Evolutionary conservation across 2,329 filamentous ascomycete species (phyloP), one percentile per base, ranked within the genome.

Genomic region (Thermomyces lanuginosus): DNA sequence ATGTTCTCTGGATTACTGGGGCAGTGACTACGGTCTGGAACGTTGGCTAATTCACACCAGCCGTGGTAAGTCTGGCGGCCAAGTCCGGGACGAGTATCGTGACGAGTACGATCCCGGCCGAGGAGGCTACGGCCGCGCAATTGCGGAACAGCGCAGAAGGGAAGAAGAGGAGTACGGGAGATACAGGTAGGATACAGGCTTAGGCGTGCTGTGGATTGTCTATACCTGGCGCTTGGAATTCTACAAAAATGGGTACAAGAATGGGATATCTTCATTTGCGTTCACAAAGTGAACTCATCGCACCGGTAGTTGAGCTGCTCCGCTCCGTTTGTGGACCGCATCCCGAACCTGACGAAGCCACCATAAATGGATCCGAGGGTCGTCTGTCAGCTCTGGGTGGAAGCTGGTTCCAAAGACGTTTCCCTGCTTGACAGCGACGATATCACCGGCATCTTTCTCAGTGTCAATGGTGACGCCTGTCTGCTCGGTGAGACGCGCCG

Each of bases 351-450:
- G 70, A 40, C 66, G 59, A 46, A 98, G 46, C 89, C 89, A 98
- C 89, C 89, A 95, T 4, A 70, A 64, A 53, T 98, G 89, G 44
- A 95, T 91, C 30, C 89, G 68, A 30, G 73, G 61, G 56, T 98
- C 89, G 5, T 72, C 69, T 0, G 86, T 95, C 50, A 98, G 53
- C 53, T 98, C 89, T 0, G 89, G 89, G 43, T 95, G 89, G 47
- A 95, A 98, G 44, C 84, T 93, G 3, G 79, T 93, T 3, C 83
- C 89, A 42, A 95, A 77, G 0, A 92, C 76, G 51, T 93, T 93
- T 1, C 77, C 81, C 55, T 95, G 84, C 37, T 69, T 66, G 17
- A 95, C 81, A 0, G 86, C 86, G 26, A 95, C 73, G 27, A 95
- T 86, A 39, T 92, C 79, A 2, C 76, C 60, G 1, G 48, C 44